Conservation (phyloP, 257 asterid genomes). For the Voacanga thouarsii region DNA sequence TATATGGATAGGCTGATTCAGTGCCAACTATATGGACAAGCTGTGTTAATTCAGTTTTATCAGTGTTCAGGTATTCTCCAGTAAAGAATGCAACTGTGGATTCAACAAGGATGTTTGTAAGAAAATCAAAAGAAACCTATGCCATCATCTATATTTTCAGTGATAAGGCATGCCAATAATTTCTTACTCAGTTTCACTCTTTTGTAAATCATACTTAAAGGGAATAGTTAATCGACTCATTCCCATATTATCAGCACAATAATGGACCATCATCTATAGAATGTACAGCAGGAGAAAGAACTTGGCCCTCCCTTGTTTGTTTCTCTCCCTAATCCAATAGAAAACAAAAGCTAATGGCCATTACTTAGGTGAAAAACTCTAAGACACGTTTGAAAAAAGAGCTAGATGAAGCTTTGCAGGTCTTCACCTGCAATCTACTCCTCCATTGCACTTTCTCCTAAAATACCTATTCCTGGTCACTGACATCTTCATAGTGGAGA, state of each 20-base stretch:
- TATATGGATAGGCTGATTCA: too few species aligned
- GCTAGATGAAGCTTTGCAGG: background rate
- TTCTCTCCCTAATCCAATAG: background rate
- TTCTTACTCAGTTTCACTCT: background rate
- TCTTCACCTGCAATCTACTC: background rate
- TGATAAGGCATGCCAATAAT: background rate
- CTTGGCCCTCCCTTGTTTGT: background rate
- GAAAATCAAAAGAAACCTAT: background rate
- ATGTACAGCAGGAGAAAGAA: background rate
- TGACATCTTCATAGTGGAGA: background rate
- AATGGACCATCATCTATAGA: background rate
- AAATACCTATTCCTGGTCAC: background rate
- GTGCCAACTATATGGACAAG: background rate
- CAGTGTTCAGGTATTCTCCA: background rate
- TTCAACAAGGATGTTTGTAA: background rate
- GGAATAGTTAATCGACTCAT: background rate
- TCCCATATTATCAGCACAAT: background rate
- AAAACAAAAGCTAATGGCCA: background rate
- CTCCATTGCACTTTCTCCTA: background rate
- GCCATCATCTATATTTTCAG: background rate
- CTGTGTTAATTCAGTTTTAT: background rate
- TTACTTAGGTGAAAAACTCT: too few species aligned
- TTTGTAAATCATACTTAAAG: background rate
- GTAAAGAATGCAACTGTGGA: background rate
- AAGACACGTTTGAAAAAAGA: background rate